A percentile compares a stretch with the other conserved stretches of the same genome.
Conservation (phyloP, 371 early-diverging fungal genomes). For the Mucor racemosus region DNA sequence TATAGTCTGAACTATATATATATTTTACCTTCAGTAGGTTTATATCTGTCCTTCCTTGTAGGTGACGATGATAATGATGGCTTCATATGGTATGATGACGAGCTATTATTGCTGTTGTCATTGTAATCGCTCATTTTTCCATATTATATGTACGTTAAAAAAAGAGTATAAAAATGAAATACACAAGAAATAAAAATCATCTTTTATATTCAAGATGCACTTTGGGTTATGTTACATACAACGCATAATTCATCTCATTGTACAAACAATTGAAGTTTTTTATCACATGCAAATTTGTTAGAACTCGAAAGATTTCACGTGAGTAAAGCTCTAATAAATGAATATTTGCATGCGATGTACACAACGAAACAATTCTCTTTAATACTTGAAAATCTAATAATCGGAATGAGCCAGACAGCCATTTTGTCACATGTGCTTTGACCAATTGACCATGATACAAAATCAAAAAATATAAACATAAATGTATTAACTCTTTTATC, state of each 20-base stretch:
- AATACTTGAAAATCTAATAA: not conserved
- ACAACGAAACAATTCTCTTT: slow-evolving; percentile 9
- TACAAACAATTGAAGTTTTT: slow-evolving; percentile 5
- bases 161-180: not conserved
- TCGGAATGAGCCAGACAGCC: not conserved
- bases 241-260: slow-evolving; percentile 5
- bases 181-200: not conserved
- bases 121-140: not conserved
- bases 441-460: not conserved
- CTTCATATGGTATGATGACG: not conserved
- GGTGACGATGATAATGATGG: not conserved
- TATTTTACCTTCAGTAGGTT: not conserved
- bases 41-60: not conserved
- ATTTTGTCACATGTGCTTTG: slow-evolving; percentile 17
- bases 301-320: slow-evolving; percentile 11
- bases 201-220: not conserved
- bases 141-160: no score
- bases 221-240: not conserved
- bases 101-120: not conserved
- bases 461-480: not conserved
- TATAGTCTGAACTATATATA: not conserved
- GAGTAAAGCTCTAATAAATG: slow-evolving; percentile 9
- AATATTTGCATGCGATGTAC: slow-evolving; percentile 18
- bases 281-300: slow-evolving; percentile 6
- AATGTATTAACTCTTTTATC: not conserved